phyloP scores from a whole-genome alignment of 2,329 filamentous ascomycete genomes.

The Hawksworthiomyces lignivorus region DNA sequence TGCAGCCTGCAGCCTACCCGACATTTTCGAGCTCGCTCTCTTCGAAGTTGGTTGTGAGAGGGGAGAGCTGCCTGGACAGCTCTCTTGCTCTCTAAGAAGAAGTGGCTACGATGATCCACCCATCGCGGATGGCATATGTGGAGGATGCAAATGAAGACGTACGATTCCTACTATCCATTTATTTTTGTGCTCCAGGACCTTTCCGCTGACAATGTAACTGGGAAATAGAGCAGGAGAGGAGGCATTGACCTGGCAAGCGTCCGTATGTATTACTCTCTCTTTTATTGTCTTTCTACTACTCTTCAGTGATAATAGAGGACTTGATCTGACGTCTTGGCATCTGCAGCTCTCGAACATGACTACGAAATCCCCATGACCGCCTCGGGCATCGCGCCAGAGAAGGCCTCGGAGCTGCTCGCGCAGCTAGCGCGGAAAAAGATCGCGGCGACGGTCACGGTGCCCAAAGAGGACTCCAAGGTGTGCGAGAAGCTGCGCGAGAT shows the following conservation, averaged over 20 bases:
- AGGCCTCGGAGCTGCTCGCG: conserved; percentile 73
- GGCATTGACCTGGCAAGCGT: conserved; percentile 38
- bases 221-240: not conserved
- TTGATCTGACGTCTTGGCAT: too few species aligned
- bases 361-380: conserved; percentile 65
- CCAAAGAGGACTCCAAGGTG: conserved; percentile 83
- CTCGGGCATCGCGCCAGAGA: conserved; percentile 65
- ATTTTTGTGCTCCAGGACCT: too few species aligned
- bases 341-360: conserved; percentile 59
- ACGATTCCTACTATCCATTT: conserved; percentile 29
- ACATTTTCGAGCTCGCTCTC: too few species aligned
- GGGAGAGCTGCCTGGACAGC: not conserved
- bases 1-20: too few species aligned
- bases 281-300: not conserved
- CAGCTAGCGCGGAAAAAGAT: conserved; percentile 89
- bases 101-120: conserved; percentile 59
- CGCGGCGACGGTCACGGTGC: conserved; percentile 82
- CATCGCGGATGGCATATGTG: conserved; percentile 85
- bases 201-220: not conserved
- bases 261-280: conserved; percentile 23
- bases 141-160: conserved; percentile 71
- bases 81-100: not conserved
- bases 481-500: conserved; percentile 73
- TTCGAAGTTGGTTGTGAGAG: too few species aligned
- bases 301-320: conserved; percentile 6